Base-by-base conservation (phyloP, 139 green algal species). In the Chlorella sp. region DNA sequence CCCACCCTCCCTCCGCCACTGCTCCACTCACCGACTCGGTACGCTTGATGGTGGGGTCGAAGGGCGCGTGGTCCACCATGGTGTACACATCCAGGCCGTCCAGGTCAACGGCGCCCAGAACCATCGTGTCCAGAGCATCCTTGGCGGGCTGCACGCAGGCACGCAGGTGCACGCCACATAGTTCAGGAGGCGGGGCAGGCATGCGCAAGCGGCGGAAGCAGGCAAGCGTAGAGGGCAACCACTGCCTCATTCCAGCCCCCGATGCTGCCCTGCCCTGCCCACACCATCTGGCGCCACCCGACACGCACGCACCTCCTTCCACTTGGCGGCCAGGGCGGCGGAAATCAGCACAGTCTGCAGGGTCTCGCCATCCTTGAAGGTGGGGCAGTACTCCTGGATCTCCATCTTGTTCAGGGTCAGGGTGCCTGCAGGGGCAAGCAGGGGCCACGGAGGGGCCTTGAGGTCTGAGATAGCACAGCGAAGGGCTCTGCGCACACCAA, bases 361-460 rank as follows among this genome's bases (percentile, higher is more conserved):
- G 55, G 82, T 80, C 63, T 92, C 63, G 47, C 91, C 91, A 17
- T 84, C 68, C 16, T 87, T 80, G 86, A 91, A 97, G 70, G 80
- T 91, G 56, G 94, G 94, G 62, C 91, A 93, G 80, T 96, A 88
- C 3, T 96, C 92, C 88, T 98, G 92, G 79, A 98, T 92, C 60
- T 91, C 92, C 93, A 98, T 96, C 90, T 98, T 96, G 93, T 98
- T 98, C 65, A 98, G 89, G 12, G 95, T 98, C 25, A 98, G 91
- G 16, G 95, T 98, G 73, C 95, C 95, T 82, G 76, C 36, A 32
- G 20, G 55, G n/a, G n/a, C n/a, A n/a, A n/a, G n/a, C n/a, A n/a
- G n/a, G n/a, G n/a, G n/a, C n/a, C n/a, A n/a, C n/a, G n/a, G n/a
- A n/a, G n/a, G n/a, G n/a, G n/a, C n/a, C n/a, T n/a, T n/a, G n/a